Conservation (phyloP, 2,329 filamentous ascomycete genomes). For the Basipetospora chlamydospora region DNA sequence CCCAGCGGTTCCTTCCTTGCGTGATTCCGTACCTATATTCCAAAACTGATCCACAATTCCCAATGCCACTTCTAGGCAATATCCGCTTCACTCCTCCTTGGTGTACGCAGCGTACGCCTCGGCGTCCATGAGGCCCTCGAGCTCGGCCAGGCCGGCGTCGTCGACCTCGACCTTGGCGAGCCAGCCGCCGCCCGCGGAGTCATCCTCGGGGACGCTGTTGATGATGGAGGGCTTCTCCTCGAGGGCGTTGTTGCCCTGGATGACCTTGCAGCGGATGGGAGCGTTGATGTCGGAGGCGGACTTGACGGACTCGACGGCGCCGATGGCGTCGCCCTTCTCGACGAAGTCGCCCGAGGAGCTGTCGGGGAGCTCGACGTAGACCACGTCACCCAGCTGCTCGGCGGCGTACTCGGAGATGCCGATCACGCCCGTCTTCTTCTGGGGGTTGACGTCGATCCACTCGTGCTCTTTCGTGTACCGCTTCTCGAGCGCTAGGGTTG, state of each 20-base stretch:
- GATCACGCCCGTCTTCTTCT: conserved; percentile 65
- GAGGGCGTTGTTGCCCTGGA: conserved; percentile 57
- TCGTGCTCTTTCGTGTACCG: conserved; percentile 96
- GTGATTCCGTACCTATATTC: no score
- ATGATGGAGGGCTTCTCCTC: conserved; percentile 78
- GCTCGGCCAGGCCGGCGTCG: conserved; percentile 49
- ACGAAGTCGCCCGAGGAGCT: conserved; percentile 54
- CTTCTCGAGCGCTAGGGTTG: conserved; percentile 44
- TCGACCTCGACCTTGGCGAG: conserved; percentile 74
- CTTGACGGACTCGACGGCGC: conserved; percentile 96
- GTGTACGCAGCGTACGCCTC: conserved; percentile 68
- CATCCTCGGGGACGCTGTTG: conserved; percentile 79
- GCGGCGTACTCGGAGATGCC: conserved; percentile 90
- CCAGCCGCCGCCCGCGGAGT: conserved; percentile 67
- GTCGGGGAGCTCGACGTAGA: conserved; percentile 88
- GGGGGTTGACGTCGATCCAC: conserved; percentile 81
- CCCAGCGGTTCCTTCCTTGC: no score
- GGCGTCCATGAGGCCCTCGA: conserved; percentile 63
- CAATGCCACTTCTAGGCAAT: no score
- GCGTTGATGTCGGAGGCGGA: conserved; percentile 95
- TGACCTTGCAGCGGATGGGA: conserved; percentile 65
- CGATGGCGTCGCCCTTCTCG: conserved; percentile 66
- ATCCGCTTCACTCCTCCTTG: conserved; percentile 21
- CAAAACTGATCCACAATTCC: no score
- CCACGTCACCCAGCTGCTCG: conserved; percentile 84